phyloP scores from a whole-genome alignment of 1,284 basidiomycete genomes.

The Melampsora americana region DNA sequence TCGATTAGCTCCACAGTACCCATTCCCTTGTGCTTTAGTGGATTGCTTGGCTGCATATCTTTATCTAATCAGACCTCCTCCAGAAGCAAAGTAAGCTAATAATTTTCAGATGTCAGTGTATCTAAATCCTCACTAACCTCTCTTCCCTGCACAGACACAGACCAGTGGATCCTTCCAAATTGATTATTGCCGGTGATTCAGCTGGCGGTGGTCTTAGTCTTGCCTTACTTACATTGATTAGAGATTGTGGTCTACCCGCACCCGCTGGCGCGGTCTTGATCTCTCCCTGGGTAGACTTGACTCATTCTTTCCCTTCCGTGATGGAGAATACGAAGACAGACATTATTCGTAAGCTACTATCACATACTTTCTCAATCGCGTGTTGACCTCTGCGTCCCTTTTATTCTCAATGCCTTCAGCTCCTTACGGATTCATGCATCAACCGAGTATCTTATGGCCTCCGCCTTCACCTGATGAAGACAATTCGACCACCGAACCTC shows the following conservation, averaged over 20 bases:
- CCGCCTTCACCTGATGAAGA: slow-evolving; percentile 61
- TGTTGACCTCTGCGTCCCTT: slow-evolving; percentile 58
- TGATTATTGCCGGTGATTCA: slow-evolving; percentile 85
- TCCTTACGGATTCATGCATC: slow-evolving; percentile 55
- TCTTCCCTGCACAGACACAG: slow-evolving; percentile 59
- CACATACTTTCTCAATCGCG: slow-evolving; percentile 60
- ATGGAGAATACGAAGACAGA: slow-evolving; percentile 76
- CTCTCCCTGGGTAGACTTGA: slow-evolving; percentile 76
- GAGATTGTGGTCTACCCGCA: slow-evolving; percentile 74
- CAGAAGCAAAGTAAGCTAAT: slow-evolving; percentile 58
- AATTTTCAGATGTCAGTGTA: not conserved
- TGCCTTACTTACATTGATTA: slow-evolving; percentile 82
- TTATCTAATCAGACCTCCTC: slow-evolving; percentile 70
- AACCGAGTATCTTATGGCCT: slow-evolving; percentile 86
- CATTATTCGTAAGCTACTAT: slow-evolving; percentile 61
- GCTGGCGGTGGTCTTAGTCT: slow-evolving; percentile 86
- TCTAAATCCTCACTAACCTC: not conserved
- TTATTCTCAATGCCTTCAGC: slow-evolving; percentile 3
- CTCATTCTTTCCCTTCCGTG: slow-evolving; percentile 88
- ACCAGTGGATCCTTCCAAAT: slow-evolving; percentile 74
- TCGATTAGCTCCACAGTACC: slow-evolving; percentile 48
- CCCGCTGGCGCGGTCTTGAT: slow-evolving; percentile 68
- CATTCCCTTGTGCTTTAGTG: slow-evolving; percentile 39
- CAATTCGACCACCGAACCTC: slow-evolving; percentile 6
- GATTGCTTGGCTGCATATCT: slow-evolving; percentile 78